Percentiles rank a stretch among this genome's conserved stretches.
Conservation (phyloP, 129 eudicot genomes). For the Cynara cardunculus region DNA sequence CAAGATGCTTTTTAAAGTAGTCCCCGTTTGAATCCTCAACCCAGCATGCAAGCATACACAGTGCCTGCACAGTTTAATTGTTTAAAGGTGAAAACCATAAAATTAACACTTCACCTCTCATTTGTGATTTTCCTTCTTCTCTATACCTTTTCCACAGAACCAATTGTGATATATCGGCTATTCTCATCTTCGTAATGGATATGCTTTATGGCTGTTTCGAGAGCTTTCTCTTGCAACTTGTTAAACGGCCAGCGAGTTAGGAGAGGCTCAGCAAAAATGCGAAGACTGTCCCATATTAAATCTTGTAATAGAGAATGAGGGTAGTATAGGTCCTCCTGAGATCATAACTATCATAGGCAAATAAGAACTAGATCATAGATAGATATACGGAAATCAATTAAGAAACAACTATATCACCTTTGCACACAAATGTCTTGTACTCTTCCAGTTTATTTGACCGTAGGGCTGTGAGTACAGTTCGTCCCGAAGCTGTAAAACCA, state of each 20-base stretch:
- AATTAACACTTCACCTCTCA: background rate
- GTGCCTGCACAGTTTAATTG: too few relatives aligned
- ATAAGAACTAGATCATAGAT: too few relatives aligned
- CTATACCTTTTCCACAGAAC: slow-evolving; percentile 50
- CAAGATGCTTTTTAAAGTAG: slow-evolving; percentile 14
- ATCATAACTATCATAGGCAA: background rate
- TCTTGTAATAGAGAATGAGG: slow-evolving; percentile 48
- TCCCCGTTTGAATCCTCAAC: too few relatives aligned
- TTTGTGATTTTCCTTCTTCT: too few relatives aligned
- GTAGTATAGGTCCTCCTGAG: slow-evolving; percentile 37
- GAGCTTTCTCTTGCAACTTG: slow-evolving; percentile 50
- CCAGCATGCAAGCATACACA: too few relatives aligned
- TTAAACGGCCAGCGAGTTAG: slow-evolving; percentile 55
- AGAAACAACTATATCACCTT: slow-evolving; percentile 27
- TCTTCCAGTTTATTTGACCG: slow-evolving; percentile 38
- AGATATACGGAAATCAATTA: too few relatives aligned
- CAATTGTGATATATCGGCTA: slow-evolving; percentile 60
- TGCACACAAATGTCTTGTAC: slow-evolving; percentile 45
- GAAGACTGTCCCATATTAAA: slow-evolving; percentile 52
- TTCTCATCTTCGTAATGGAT: slow-evolving; percentile 67
- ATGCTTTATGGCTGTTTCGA: slow-evolving; percentile 51
- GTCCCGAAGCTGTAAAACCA: slow-evolving; percentile 40
- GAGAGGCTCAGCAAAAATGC: slow-evolving; percentile 44
- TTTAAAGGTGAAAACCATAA: background rate
- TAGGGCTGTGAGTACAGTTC: slow-evolving; percentile 47